Conservation (phyloP, 306 rosid species). For the Ammopiptanthus mongolicus region DNA sequence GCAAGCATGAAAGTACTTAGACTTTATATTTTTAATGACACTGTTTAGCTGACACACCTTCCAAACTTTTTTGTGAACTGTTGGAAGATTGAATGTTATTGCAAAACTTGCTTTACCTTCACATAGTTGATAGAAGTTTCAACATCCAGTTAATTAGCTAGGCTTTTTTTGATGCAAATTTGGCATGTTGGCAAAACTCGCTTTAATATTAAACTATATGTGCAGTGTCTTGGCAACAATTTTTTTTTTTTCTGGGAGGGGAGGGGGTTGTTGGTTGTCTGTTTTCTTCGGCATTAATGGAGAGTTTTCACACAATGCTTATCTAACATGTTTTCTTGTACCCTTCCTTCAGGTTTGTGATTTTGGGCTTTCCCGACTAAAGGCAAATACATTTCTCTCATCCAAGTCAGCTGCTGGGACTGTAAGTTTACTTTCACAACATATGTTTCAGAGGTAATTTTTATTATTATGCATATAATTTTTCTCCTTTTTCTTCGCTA, state of each 20-base stretch:
- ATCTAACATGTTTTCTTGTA: not conserved
- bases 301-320: not conserved
- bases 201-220: not conserved
- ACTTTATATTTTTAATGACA: not conserved
- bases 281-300: not conserved
- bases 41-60: not conserved
- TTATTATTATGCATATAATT: not conserved
- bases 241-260: not conserved
- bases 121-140: not conserved
- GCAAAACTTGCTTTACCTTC: not conserved
- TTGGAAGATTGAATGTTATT: not conserved
- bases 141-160: not conserved
- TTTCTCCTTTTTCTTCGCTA: conserved; percentile 10
- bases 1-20: not conserved
- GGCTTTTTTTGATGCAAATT: not conserved
- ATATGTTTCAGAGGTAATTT: not conserved
- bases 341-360: conserved; percentile 57
- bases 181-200: not conserved
- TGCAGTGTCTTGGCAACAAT: not conserved
- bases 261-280: not conserved
- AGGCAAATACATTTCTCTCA: conserved; percentile 84
- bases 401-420: conserved; percentile 97
- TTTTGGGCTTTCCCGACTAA: conserved; percentile 86
- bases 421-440: conserved; percentile 40
- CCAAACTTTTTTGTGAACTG: not conserved